Evolutionary conservation across 306 rosid species (phyloP).

Genomic region (Inga leiocalycina): DNA sequence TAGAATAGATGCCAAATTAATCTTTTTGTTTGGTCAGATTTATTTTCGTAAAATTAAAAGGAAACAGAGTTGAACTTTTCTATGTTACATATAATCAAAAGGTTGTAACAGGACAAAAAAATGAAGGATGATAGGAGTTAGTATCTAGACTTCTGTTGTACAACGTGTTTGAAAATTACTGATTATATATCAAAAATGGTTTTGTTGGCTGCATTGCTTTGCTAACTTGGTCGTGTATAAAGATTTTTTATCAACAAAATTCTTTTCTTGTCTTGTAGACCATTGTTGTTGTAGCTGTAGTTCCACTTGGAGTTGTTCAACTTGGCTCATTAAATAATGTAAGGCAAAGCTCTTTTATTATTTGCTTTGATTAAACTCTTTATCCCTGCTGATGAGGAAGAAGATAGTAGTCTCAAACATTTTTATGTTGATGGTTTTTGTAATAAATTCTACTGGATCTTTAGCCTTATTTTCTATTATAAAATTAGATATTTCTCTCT

Average conservation of each 20-base stretch:
- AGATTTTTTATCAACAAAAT: constrained; percentile 24
- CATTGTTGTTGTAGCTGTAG: constrained; percentile 72
- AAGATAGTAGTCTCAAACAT: constrained; percentile 12
- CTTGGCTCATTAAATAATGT: constrained; percentile 90
- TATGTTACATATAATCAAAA: not conserved
- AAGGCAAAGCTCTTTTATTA: constrained; percentile 33
- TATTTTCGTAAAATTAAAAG: not conserved
- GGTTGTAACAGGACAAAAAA: not conserved
- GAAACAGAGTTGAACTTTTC: not conserved
- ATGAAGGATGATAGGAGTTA: not conserved
- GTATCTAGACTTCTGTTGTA: not conserved
- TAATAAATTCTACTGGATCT: constrained; percentile 2
- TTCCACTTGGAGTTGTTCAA: constrained; percentile 90
- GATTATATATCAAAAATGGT: constrained; percentile 21
- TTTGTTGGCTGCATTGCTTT: constrained; percentile 19
- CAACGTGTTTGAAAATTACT: constrained; percentile 16
- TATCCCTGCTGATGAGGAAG: constrained; percentile 24
- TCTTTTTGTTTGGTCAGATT: not conserved
- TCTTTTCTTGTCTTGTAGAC: constrained; percentile 58
- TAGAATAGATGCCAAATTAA: not conserved
- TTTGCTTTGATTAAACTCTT: constrained; percentile 25
- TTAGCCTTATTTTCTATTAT: constrained; percentile 4
- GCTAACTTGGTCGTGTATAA: not conserved
- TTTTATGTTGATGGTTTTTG: constrained; percentile 7
- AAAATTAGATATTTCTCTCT: not conserved